Conservation (phyloP, 2,329 filamentous ascomycete genomes). For the Diaporthe vaccinii region DNA sequence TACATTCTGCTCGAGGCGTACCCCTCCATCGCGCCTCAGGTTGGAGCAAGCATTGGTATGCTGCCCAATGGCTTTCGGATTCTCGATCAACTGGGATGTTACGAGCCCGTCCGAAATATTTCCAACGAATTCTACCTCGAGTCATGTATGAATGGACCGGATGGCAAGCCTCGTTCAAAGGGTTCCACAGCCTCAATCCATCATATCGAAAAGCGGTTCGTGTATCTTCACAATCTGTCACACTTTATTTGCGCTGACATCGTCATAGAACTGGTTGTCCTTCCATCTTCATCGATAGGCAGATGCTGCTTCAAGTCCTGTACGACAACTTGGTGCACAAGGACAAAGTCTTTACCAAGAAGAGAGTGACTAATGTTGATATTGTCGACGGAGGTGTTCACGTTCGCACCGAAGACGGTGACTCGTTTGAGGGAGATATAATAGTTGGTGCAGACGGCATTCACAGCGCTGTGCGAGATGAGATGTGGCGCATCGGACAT, state of each 20-base stretch:
- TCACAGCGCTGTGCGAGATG: slow-evolving; percentile 34
- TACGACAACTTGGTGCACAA: slow-evolving; percentile 53
- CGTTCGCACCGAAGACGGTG: slow-evolving; percentile 34
- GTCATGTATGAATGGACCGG: background rate
- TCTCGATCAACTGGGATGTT: slow-evolving; percentile 63
- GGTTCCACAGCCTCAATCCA: background rate
- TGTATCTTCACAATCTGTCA: background rate
- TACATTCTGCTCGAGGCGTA: slow-evolving; percentile 63
- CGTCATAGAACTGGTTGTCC: slow-evolving; percentile 48
- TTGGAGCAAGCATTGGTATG: slow-evolving; percentile 63
- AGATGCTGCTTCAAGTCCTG: slow-evolving; percentile 50
- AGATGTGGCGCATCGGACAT: slow-evolving; percentile 42
- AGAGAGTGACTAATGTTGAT: slow-evolving; percentile 48
- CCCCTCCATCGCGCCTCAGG: slow-evolving; percentile 55
- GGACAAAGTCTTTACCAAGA: slow-evolving; percentile 48
- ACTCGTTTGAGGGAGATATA: slow-evolving; percentile 37
- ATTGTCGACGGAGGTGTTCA: slow-evolving; percentile 3
- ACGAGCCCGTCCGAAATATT: slow-evolving; percentile 44
- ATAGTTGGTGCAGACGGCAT: slow-evolving; percentile 41
- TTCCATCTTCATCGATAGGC: slow-evolving; percentile 52
- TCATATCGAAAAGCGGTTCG: background rate
- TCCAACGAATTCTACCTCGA: background rate
- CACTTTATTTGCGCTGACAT: background rate
- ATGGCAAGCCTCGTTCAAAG: slow-evolving; percentile 1
- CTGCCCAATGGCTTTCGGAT: slow-evolving; percentile 58